Base-by-base conservation (phyloP, 2,329 filamentous ascomycete genomes). In the Teratosphaeriaceae sp. region DNA sequence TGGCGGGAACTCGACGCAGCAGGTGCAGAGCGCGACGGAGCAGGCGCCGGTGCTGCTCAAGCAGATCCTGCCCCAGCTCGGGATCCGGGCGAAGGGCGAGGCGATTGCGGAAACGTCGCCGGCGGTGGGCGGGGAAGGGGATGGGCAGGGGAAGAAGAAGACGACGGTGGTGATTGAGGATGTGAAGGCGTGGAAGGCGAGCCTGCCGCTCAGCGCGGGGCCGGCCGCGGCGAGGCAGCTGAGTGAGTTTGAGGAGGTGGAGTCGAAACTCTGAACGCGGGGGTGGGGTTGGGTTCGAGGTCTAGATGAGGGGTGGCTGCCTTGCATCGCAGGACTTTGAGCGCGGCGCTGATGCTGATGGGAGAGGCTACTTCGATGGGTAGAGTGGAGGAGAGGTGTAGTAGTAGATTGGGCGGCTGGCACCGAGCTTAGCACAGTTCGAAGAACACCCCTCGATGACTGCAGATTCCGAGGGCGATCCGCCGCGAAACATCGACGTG, bases 181-280 rank as follows among this genome's bases (percentile, higher is more conserved):
- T 59, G 83, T 95, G 2, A 75, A 84, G 47, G 75, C 78, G 22
- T 96, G 84, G 75, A 94, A 92, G 73, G 80, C 85, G 1, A 73
- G 78, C 12, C 71, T 96, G 55, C 70, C 77, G 46, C 76, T 87
- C 21, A 92, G 82, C 50, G 73, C 76, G 18, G 90, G 86, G 1
- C 79, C 88, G 1, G 74, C 74, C 48, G 78, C 89, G 0, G 78
- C 85, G 22, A 82, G 77, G 58, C 84, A 92, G 52, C 65, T 97
- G 43, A 83, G 75, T 48, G 85, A 88, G 58, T 97, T 90, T 64
- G 85, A 95, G 62, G 90, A 96, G 46, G 72, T 82, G 46, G 87
- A 86, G 50, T 69, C 85, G 12, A 96, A 96, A 70, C 73, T 96
- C 13, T 65, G 38, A 43, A n/a, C n/a, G n/a, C n/a, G n/a, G n/a